Evolutionary conservation across 192 early-diverging fungal genomes (phyloP), one percentile per base, ranked within the genome.

Genomic region (Coemansia pectinata): DNA sequence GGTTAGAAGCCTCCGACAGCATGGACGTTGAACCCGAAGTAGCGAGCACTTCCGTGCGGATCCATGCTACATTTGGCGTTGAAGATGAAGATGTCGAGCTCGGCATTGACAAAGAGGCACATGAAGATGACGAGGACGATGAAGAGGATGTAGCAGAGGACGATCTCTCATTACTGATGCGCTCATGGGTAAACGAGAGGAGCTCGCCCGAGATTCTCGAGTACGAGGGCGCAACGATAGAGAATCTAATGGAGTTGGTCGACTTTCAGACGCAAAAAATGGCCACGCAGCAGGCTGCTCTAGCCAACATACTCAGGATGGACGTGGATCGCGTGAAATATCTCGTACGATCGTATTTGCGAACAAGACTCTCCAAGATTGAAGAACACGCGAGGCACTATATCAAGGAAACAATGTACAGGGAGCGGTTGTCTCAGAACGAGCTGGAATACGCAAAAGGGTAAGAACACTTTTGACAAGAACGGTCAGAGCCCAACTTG

Each of bases 401-500:
- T 60, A 39, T 62, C 36, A 27, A 41, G 5, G 65, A 71, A 7
- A 34, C 66, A 19, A 36, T 47, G 41, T 78, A 83, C 58, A 59
- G 70, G 5, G 73, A 50, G 12, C 60, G 81, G 7, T 7, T 83
- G 63, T 74, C 81, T 10, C 81, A 78, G 45, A 62, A 40, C 19
- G 81, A 83, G 41, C 60, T 83, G n/a, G 81, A 83, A 23, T 83
- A 83, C 25, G 79, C 74, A 10, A 73, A 71, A 41, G 79, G 79
- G 57, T 77, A 62, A 67, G 45, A 19, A 23, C 31, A 12, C 31
- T 8, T 4, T 19, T 12, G 7, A 55, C 27, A 31, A 23, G 14
- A 42, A n/a, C 17, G 27, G 52, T n/a, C 12, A 25, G 47, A 0
- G 47, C 5, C 34, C 39, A 38, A 52, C 36, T 12, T 17, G 34